Base-by-base conservation (phyloP, 2,329 filamentous ascomycete genomes). In the Alternaria sp. region DNA sequence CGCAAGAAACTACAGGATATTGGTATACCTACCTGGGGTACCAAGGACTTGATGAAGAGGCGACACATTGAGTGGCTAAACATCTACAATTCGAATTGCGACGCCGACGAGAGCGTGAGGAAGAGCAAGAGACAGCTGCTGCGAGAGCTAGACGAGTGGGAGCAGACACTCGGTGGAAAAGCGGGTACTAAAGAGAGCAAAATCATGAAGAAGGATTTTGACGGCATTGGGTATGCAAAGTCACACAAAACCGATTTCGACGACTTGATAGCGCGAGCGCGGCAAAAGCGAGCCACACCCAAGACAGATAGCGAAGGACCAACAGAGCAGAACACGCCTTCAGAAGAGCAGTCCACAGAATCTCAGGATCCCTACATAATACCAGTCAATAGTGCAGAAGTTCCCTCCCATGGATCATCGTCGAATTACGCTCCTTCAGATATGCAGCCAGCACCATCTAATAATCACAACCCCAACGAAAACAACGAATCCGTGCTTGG, bases 41-140 rank as follows among this genome's bases (percentile, higher is more conserved):
- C 84, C 0, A 89, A 89, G 44, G 80, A 84, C 44, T 82, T 93
- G 1, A 81, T 98, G 53, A 90, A 94, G 73, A 86, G 84, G 65
- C 86, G 96, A 17, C 93, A 98, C 71, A 91, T 86, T 24, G 95
- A 99, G 77, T 99, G 93, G 93, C 84, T 95, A 51, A 97, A 95
- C 36, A 80, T 99, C 17, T 97, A 92, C 90, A 99, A 99, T 76
- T 91, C 96, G 10, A 99, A 99, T 74, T 97, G 93, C 78, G 95
- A 99, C 77, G 90, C 93, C 2, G 85, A 85, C 34, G 81, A 82
- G 2, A 92, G 92, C 0, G 61, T 67, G 17, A 61, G 70, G 5
- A 90, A 90, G 72, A 82, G 83, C 10, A 92, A 91, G 63, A 72
- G 79, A 6, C 89, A 95, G 56, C 77, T 99, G 4, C 78, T 96